These are phyloP conservation scores for Vanrija sp. DNA, from an alignment of 1,284 basidiomycete genomes.

Conservation along the genomic window DNA sequence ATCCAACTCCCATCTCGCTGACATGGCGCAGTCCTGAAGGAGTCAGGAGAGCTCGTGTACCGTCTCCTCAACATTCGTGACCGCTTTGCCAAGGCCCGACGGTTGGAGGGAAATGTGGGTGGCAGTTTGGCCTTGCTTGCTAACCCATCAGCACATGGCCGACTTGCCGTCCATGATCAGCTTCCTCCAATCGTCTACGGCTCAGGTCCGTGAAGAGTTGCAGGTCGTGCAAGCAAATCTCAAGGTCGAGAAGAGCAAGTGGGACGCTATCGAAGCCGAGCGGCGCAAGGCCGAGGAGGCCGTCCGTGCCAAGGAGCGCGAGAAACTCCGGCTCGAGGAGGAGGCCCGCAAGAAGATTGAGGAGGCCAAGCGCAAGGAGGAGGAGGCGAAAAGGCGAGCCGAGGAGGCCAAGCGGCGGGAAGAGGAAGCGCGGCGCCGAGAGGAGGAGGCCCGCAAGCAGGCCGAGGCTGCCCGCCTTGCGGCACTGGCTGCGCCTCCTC, in stretches of 20 bases:
- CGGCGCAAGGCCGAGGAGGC: constrained; percentile 10
- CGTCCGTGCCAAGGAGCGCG: constrained; percentile 1
- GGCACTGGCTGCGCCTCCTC: background rate
- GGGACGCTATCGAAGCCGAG: constrained; percentile 18
- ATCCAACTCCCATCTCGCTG: background rate
- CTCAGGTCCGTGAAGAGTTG: constrained; percentile 27
- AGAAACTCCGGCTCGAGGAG: constrained; percentile 2
- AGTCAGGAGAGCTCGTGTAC: constrained; percentile 13
- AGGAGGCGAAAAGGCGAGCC: constrained; percentile 11
- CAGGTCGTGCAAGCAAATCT: constrained; percentile 21
- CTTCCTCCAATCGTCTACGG: constrained; percentile 26
- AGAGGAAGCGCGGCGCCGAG: constrained; percentile 15
- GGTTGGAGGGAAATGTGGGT: constrained; percentile 31
- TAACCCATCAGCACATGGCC: constrained; percentile 26
- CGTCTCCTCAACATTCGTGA: constrained; percentile 25
- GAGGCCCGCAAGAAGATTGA: constrained; percentile 9
- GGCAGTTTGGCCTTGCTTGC: too few species aligned
- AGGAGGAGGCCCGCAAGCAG: constrained; percentile 5
- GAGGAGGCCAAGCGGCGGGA: constrained; percentile 12
- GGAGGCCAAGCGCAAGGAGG: constrained; percentile 5
- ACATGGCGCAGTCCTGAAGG: constrained; percentile 15
- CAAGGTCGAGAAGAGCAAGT: constrained; percentile 12
- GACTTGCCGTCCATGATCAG: constrained; percentile 32
- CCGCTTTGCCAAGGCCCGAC: constrained; percentile 25
- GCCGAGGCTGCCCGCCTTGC: background rate